phyloP scores from a whole-genome alignment of 2,329 filamentous ascomycete genomes.

The Cercospora citrullina region DNA sequence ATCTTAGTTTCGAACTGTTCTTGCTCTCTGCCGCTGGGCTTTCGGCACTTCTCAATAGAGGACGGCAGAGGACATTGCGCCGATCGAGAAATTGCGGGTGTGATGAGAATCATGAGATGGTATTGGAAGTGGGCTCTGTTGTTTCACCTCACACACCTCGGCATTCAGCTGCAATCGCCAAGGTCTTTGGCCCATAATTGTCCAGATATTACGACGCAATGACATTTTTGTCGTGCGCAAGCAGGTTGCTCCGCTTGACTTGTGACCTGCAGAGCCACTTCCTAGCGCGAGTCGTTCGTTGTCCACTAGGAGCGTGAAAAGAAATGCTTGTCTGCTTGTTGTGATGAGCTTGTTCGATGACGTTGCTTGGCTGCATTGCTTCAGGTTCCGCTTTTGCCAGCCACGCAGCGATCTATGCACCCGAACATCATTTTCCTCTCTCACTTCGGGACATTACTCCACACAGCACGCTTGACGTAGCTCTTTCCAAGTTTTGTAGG shows the following conservation, averaged over 20 bases:
- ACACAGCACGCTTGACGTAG: conserved; percentile 16
- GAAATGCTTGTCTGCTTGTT: conserved; percentile 6
- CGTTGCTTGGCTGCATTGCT: conserved; percentile 11
- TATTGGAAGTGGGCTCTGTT: not conserved
- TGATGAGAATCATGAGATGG: not conserved
- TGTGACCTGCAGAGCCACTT: not conserved
- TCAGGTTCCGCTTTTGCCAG: not conserved
- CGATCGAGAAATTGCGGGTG: not conserved
- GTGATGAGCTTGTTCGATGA: conserved; percentile 11
- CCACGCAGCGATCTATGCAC: conserved; percentile 10
- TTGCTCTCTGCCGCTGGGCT: not conserved
- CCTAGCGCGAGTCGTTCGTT: not conserved
- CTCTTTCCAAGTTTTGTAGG: conserved; percentile 16
- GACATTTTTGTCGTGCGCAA: not conserved
- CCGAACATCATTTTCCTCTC: conserved; percentile 1
- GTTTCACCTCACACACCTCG: not conserved
- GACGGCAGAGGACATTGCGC: not conserved
- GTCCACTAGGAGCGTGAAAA: not conserved
- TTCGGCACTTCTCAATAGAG: not conserved
- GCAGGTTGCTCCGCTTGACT: not conserved
- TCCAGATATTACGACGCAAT: not conserved
- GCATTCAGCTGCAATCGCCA: not conserved
- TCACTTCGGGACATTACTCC: conserved; percentile 13
- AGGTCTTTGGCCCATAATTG: not conserved
- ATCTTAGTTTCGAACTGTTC: not conserved